Conservation (phyloP, 371 early-diverging fungal genomes). For the Rhizopus stolonifer region DNA sequence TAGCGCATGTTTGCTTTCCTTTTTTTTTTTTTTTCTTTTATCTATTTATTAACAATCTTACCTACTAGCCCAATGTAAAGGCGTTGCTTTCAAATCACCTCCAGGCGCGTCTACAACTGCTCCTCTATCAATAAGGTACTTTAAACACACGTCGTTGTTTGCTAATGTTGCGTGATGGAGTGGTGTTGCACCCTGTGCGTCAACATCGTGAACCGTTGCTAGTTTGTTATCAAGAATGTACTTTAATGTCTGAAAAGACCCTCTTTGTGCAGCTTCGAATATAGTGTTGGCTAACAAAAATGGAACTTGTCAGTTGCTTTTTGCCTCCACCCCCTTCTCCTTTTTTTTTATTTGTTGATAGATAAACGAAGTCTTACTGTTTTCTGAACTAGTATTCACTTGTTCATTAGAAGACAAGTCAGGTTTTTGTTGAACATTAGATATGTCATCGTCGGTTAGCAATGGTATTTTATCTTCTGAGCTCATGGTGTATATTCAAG, state of each 20-base stretch:
- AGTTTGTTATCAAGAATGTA: constrained; percentile 53
- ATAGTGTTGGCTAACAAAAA: too few relatives aligned
- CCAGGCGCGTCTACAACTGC: constrained; percentile 77
- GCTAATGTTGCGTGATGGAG: constrained; percentile 84
- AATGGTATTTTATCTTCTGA: too few relatives aligned
- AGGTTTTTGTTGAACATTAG: too few relatives aligned
- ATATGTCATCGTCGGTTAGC: too few relatives aligned
- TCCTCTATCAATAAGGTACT: constrained; percentile 78
- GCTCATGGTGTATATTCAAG: too few relatives aligned
- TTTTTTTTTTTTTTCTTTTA: not conserved
- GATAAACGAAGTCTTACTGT: too few relatives aligned
- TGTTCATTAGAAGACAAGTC: too few relatives aligned
- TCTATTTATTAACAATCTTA: constrained; percentile 7
- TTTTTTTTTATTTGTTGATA: too few relatives aligned
- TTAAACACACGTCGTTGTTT: constrained; percentile 71
- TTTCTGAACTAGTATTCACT: too few relatives aligned
- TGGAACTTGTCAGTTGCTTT: too few relatives aligned
- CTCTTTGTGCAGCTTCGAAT: constrained; percentile 69
- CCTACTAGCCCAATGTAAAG: constrained; percentile 90
- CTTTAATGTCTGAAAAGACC: constrained; percentile 56
- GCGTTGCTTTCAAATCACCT: constrained; percentile 80
- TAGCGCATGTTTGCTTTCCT: not conserved
- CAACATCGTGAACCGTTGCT: constrained; percentile 52
- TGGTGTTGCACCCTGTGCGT: constrained; percentile 67
- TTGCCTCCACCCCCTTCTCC: too few relatives aligned